Percentiles rank a stretch among this genome's conserved stretches.
Evolutionary conservation across 2,329 filamentous ascomycete species (phyloP).

Genomic region (Fusarium humuli): DNA sequence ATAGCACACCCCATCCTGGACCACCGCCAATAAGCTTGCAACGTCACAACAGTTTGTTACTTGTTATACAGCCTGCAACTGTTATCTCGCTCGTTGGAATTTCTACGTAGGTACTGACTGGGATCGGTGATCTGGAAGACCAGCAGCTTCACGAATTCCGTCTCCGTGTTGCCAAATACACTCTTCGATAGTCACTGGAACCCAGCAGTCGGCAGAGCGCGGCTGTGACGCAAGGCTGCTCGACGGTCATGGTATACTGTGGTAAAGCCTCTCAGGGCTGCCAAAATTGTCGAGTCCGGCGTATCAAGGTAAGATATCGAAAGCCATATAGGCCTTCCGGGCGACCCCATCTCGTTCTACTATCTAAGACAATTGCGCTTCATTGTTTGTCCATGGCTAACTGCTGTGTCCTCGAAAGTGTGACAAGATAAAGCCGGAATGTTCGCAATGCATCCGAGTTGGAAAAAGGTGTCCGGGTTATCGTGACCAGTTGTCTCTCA

Average conservation of each 20-base stretch:
- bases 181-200: slow-evolving; percentile 23
- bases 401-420: slow-evolving; percentile 57
- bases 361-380: neutral
- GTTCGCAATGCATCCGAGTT: slow-evolving; percentile 71
- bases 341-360: neutral
- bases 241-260: slow-evolving; percentile 64
- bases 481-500: slow-evolving; percentile 71
- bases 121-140: slow-evolving; percentile 1
- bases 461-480: slow-evolving; percentile 72
- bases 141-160: slow-evolving; percentile 13
- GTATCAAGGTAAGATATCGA: slow-evolving; percentile 62
- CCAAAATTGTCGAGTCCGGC: slow-evolving; percentile 64
- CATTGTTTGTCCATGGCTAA: slow-evolving; percentile 19
- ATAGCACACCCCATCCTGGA: slow-evolving; percentile 3
- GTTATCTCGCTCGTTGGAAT: neutral
- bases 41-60: slow-evolving; percentile 7
- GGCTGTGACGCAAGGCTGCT: slow-evolving; percentile 1
- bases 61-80: slow-evolving; percentile 5
- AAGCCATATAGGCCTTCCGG: slow-evolving; percentile 2
- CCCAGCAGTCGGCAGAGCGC: slow-evolving; percentile 22
- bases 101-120: slow-evolving; percentile 8
- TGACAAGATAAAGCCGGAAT: slow-evolving; percentile 70
- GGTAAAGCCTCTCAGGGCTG: slow-evolving; percentile 68
- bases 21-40: slow-evolving; percentile 11
- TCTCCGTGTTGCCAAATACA: slow-evolving; percentile 13